A percentile compares a stretch with the other conserved stretches of the same genome.
phyloP scores from a whole-genome alignment of 1,284 basidiomycete genomes.

The Sphagnurus paluster region DNA sequence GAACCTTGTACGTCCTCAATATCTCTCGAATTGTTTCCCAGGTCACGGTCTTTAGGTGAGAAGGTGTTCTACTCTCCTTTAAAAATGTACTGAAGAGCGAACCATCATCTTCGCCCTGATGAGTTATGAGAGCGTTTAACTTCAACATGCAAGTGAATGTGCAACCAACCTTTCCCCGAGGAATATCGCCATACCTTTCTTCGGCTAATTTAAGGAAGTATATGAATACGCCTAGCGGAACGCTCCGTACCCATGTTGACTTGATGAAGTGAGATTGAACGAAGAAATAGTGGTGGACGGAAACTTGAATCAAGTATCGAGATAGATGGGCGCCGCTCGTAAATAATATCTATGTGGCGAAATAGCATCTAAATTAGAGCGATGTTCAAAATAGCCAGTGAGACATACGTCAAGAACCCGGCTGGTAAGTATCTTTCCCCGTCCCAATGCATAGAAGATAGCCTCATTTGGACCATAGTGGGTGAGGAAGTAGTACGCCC shows the following conservation, averaged over 20 bases:
- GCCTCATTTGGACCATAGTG: slow-evolving; percentile 70
- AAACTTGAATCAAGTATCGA: slow-evolving; percentile 72
- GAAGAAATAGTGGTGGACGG: slow-evolving; percentile 75
- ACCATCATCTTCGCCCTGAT: slow-evolving; percentile 68
- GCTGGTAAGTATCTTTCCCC: slow-evolving; percentile 63
- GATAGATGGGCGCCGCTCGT: slow-evolving; percentile 74
- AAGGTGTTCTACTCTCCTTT: slow-evolving; percentile 62
- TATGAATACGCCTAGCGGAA: slow-evolving; percentile 57
- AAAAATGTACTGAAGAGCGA: slow-evolving; percentile 60
- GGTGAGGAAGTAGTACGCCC: slow-evolving; percentile 71
- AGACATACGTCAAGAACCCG: slow-evolving; percentile 67
- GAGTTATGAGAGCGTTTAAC: slow-evolving; percentile 14
- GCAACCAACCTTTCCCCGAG: slow-evolving; percentile 51
- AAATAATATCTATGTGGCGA: slow-evolving; percentile 58
- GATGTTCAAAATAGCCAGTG: background rate
- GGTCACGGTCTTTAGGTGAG: slow-evolving; percentile 50
- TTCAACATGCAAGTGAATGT: slow-evolving; percentile 8
- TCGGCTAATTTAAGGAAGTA: slow-evolving; percentile 63
- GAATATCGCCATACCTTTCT: slow-evolving; percentile 61
- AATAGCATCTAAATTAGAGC: background rate
- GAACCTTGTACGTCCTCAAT: slow-evolving; percentile 66
- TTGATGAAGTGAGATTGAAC: slow-evolving; percentile 72
- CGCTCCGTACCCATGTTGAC: slow-evolving; percentile 64
- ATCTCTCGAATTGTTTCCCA: slow-evolving; percentile 66
- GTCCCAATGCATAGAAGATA: slow-evolving; percentile 67